Conservation (phyloP, 2,329 filamentous ascomycete genomes). For the Phialemoniopsis sp. region DNA sequence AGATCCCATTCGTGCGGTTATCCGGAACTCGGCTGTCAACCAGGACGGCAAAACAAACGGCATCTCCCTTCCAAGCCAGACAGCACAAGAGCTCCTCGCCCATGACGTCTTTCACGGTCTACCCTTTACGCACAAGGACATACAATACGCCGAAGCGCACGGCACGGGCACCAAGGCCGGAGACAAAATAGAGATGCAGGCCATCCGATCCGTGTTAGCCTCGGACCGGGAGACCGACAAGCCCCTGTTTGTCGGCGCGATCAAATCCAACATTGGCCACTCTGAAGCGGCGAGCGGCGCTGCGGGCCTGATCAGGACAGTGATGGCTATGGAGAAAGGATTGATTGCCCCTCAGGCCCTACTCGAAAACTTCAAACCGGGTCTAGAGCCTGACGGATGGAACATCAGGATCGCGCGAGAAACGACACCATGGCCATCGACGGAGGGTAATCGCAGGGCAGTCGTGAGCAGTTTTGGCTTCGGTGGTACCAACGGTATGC, state of each 20-base stretch:
- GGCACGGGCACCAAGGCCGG: constrained; percentile 27
- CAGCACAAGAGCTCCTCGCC: constrained; percentile 15
- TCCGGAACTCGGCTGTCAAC: constrained; percentile 13
- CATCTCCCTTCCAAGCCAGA: constrained; percentile 13
- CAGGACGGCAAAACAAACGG: constrained; percentile 12
- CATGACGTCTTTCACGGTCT: constrained; percentile 11
- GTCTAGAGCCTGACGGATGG: constrained; percentile 8
- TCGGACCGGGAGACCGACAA: not conserved
- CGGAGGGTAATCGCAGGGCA: no score
- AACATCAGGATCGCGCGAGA: no score
- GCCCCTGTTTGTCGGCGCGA: constrained; percentile 21
- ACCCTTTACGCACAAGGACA: no score
- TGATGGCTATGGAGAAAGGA: constrained; percentile 31
- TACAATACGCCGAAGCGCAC: constrained; percentile 38
- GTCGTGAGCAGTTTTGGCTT: no score
- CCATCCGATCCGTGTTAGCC: no score
- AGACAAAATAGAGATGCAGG: constrained; percentile 11
- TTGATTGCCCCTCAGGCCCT: constrained; percentile 17
- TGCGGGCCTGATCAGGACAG: constrained; percentile 35
- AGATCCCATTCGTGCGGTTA: constrained; percentile 25
- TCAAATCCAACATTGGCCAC: constrained; percentile 40
- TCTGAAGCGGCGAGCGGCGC: constrained; percentile 41
- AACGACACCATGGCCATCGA: no score
- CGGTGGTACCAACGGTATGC: no score
- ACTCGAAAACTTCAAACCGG: constrained; percentile 9